These are phyloP conservation scores for Achlya hypogyna DNA, from an alignment of 352 stramenopile species.

Conservation along the genomic window DNA sequence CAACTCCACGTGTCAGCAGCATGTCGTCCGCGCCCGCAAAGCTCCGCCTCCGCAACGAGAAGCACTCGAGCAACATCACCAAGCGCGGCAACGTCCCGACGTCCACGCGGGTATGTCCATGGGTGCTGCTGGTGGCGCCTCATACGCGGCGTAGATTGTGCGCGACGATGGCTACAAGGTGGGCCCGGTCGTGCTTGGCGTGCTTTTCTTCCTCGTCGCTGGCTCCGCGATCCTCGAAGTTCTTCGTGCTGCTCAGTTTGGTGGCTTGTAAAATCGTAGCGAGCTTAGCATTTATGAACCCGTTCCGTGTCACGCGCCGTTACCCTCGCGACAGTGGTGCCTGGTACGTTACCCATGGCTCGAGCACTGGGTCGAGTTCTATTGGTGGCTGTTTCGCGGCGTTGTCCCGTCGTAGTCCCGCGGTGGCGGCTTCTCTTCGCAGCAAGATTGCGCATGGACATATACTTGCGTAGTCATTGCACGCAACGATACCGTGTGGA, in stretches of 20 bases:
- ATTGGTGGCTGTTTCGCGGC: no score
- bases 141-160: background rate
- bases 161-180: conserved; percentile 43
- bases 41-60: conserved; percentile 79
- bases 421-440: no score
- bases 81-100: conserved; percentile 75
- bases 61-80: conserved; percentile 82
- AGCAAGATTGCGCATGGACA: no score
- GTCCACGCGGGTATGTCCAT: conserved; percentile 49
- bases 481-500: no score
- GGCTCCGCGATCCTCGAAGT: conserved; percentile 83
- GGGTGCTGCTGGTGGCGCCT: background rate
- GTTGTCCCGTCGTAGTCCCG: no score
- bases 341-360: no score
- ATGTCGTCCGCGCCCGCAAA: conserved; percentile 46
- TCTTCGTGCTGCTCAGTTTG: conserved; percentile 62
- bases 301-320: no score
- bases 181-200: conserved; percentile 67
- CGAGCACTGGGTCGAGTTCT: no score
- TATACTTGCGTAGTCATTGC: no score
- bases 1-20: conserved; percentile 1
- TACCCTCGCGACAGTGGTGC: no score
- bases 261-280: conserved; percentile 18
- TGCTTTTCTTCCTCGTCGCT: conserved; percentile 83
- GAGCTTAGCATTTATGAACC: background rate